phyloP scores from a whole-genome alignment of 2,329 filamentous ascomycete genomes.

The Volutella citrinella region DNA sequence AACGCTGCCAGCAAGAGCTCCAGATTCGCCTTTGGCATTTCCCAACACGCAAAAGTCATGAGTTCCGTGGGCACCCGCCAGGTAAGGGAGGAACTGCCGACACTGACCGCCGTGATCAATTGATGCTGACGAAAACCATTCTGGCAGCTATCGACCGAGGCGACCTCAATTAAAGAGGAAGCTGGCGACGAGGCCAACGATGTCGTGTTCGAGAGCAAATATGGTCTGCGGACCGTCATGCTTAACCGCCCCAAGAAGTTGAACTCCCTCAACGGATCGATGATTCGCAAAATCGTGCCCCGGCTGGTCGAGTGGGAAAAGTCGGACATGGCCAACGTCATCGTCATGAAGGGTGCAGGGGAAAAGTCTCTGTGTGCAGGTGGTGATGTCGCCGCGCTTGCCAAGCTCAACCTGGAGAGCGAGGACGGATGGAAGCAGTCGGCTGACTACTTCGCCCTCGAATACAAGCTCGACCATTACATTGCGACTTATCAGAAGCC shows the following conservation, averaged over 20 bases:
- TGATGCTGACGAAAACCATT: too few relatives aligned
- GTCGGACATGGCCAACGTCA: conserved; percentile 87
- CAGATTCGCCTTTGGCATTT: conserved; percentile 59
- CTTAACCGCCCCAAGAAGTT: conserved; percentile 90
- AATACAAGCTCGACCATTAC: conserved; percentile 94
- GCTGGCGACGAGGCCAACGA: conserved; percentile 77
- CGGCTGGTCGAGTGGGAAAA: conserved; percentile 91
- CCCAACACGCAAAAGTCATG: conserved; percentile 73
- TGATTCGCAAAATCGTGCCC: conserved; percentile 92
- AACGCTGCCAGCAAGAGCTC: conserved; percentile 41
- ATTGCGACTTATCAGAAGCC: conserved; percentile 94
- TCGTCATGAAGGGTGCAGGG: conserved; percentile 89
- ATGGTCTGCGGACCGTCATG: conserved; percentile 87
- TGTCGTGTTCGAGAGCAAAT: conserved; percentile 86
- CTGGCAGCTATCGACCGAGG: conserved; percentile 36
- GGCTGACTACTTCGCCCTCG: conserved; percentile 82
- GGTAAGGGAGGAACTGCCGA: conserved; percentile 26
- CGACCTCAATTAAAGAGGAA: conserved; percentile 48
- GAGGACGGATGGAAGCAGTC: conserved; percentile 70
- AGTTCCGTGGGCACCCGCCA: conserved; percentile 47
- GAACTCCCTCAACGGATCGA: conserved; percentile 90
- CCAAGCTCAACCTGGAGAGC: conserved; percentile 66
- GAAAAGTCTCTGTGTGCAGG: conserved; percentile 86
- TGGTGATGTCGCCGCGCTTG: conserved; percentile 82
- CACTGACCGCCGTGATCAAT: too few relatives aligned